Base-by-base conservation (phyloP, 1,284 basidiomycete genomes). In the Ustilago tritici region DNA sequence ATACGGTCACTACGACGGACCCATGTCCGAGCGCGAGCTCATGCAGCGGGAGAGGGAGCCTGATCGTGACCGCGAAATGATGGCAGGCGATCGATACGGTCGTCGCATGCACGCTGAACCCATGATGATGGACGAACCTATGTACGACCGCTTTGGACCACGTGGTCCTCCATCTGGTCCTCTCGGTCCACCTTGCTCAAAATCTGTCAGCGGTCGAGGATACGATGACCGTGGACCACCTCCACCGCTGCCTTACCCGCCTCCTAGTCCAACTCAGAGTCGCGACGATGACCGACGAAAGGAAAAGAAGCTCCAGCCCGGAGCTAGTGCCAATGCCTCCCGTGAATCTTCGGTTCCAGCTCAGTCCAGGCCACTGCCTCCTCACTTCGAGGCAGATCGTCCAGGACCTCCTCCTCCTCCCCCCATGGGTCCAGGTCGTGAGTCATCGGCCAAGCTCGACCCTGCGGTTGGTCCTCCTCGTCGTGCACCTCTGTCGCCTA, bases 201-300 rank as follows among this genome's bases (percentile, higher is more conserved):
- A 63, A 19, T 72, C 70, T 10, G 63, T 66, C 2, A 58, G 66
- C 31, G 65, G 56, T 2, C 55, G 69, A 55, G 53, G 46, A 6
- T 77, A 69, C 36, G 75, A 77, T 34, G 75, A 70, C 2, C 75
- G 75, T 3, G 75, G 70, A 3, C 75, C 70, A 2, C 70, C 75
- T 31, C 74, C 69, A 11, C 72, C 72, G 2, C 63, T 72, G 3
- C 66, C 70, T 19, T 77, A 77, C n/a, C 75, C 70, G 23, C 75
- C 75, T 28, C 19, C 66, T 5, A 77, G 75, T 60, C 75, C 75
- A 1, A 72, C 66, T 1, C 75, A 77, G 52, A 70, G 65, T 40
- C 70, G 75, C 23, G 70, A 70, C 17, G 62, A 59, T 9, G 75
- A 77, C 35, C 70, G 75, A 50, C 75, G 75, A 34, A 77, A 73